Evolutionary conservation across 2,329 filamentous ascomycete genomes (phyloP).

Genomic region (Periconia sp.): DNA sequence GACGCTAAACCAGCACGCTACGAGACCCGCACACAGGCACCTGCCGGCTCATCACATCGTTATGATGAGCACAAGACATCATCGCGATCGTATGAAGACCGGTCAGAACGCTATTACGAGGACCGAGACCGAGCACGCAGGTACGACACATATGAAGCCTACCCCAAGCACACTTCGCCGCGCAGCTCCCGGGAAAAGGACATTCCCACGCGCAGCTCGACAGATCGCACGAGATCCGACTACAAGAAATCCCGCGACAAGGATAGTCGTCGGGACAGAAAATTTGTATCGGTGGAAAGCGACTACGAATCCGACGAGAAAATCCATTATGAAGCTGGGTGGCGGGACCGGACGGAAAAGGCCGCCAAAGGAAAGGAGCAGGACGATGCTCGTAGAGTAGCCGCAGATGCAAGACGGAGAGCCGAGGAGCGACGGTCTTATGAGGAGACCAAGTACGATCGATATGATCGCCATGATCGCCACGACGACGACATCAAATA

Average conservation of each 20-base stretch:
- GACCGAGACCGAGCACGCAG: slow-evolving; percentile 43
- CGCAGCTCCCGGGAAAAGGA: slow-evolving; percentile 36
- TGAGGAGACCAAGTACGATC: slow-evolving; percentile 21
- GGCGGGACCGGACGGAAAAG: slow-evolving; percentile 31
- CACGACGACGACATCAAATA: background rate
- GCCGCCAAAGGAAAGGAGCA: slow-evolving; percentile 21
- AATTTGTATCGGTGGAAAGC: slow-evolving; percentile 36
- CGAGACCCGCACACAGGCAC: slow-evolving; percentile 31
- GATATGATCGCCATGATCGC: slow-evolving; percentile 8
- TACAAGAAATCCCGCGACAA: slow-evolving; percentile 43
- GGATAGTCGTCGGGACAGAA: slow-evolving; percentile 43
- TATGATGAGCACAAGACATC: slow-evolving; percentile 39
- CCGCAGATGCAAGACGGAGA: slow-evolving; percentile 27
- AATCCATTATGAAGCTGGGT: slow-evolving; percentile 33
- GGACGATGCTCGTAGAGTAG: slow-evolving; percentile 12
- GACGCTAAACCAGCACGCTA: slow-evolving; percentile 34
- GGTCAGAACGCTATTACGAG: slow-evolving; percentile 43
- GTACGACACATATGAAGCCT: slow-evolving; percentile 44
- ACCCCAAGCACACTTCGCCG: slow-evolving; percentile 28
- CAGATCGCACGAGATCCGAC: slow-evolving; percentile 44
- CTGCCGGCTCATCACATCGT: slow-evolving; percentile 29
- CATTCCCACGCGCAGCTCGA: slow-evolving; percentile 25
- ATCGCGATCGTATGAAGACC: slow-evolving; percentile 28
- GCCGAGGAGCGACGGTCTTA: slow-evolving; percentile 32
- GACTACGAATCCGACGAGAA: slow-evolving; percentile 39